These are phyloP conservation scores for Colletotrichum coccodes DNA, from an alignment of 2,329 filamentous ascomycete genomes.

Conservation along the genomic window DNA sequence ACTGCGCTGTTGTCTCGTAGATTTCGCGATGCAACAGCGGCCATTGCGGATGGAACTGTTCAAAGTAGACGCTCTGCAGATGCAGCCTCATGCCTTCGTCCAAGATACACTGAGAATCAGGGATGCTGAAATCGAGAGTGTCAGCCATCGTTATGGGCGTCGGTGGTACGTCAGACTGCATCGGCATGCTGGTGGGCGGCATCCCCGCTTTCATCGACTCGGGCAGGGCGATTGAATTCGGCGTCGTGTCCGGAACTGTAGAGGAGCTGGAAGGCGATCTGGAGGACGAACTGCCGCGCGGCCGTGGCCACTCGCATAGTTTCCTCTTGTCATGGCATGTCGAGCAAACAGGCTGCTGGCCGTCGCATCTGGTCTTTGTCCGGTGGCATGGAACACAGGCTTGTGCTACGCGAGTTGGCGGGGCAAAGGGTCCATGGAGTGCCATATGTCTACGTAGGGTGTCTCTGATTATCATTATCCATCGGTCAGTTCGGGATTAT, in stretches of 20 bases:
- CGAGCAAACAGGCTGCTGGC: slow-evolving; percentile 18
- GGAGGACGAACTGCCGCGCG: neutral
- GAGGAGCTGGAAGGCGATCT: neutral
- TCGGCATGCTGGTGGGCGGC: slow-evolving; percentile 4
- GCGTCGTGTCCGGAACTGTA: neutral
- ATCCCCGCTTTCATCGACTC: neutral
- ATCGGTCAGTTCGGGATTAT: neutral
- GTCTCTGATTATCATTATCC: neutral
- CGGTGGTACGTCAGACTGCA: neutral
- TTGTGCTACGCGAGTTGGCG: slow-evolving; percentile 27
- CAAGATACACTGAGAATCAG: neutral
- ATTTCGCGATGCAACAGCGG: slow-evolving; percentile 19
- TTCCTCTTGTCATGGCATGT: slow-evolving; percentile 20
- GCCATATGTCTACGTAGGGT: slow-evolving; percentile 29
- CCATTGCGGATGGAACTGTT: slow-evolving; percentile 22
- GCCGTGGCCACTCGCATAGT: slow-evolving; percentile 20
- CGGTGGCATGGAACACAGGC: slow-evolving; percentile 25
- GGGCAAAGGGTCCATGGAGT: slow-evolving; percentile 20
- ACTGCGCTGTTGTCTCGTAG: slow-evolving; percentile 6
- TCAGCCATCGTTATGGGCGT: neutral
- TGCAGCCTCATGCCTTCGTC: slow-evolving; percentile 7
- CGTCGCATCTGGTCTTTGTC: slow-evolving; percentile 28
- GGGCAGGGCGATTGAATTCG: neutral
- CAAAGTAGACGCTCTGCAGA: slow-evolving; percentile 15
- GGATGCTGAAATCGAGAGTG: slow-evolving; percentile 2